Conservation (phyloP, 1,139 yeast species). For the Hyphopichia fennica region DNA sequence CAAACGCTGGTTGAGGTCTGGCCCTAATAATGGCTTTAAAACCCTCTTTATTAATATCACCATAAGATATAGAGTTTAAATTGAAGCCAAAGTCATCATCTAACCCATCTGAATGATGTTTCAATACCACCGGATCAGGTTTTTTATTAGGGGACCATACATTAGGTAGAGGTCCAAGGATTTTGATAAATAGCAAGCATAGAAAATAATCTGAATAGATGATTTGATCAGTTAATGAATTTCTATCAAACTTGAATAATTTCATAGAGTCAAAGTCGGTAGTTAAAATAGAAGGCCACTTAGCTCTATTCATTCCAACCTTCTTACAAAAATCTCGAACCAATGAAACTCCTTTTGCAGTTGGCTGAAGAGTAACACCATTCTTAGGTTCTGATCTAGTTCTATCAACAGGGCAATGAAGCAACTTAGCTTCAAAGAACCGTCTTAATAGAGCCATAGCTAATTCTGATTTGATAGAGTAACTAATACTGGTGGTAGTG, state of each 20-base stretch:
- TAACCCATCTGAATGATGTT: neutral
- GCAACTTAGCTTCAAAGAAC: conserved; percentile 65
- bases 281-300: conserved; percentile 47
- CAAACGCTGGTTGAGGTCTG: neutral
- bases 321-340: conserved; percentile 59
- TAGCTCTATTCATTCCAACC: conserved; percentile 48
- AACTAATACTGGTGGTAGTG: conserved; percentile 62
- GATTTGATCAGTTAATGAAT: conserved; percentile 58
- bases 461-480: conserved; percentile 53
- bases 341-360: conserved; percentile 86
- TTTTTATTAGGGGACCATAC: conserved; percentile 59
- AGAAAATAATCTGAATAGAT: conserved; percentile 64
- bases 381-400: conserved; percentile 51
- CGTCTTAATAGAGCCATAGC: conserved; percentile 51
- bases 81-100: conserved; percentile 1
- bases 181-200: conserved; percentile 58
- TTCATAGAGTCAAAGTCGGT: conserved; percentile 66
- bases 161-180: conserved; percentile 71
- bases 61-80: neutral
- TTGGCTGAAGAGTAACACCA: conserved; percentile 64
- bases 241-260: conserved; percentile 68
- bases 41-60: neutral
- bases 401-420: conserved; percentile 78
- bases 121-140: conserved; percentile 20
- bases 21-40: neutral